Conservation (phyloP, 495 filamentous ascomycete species). For the Cudoniella acicularis region DNA sequence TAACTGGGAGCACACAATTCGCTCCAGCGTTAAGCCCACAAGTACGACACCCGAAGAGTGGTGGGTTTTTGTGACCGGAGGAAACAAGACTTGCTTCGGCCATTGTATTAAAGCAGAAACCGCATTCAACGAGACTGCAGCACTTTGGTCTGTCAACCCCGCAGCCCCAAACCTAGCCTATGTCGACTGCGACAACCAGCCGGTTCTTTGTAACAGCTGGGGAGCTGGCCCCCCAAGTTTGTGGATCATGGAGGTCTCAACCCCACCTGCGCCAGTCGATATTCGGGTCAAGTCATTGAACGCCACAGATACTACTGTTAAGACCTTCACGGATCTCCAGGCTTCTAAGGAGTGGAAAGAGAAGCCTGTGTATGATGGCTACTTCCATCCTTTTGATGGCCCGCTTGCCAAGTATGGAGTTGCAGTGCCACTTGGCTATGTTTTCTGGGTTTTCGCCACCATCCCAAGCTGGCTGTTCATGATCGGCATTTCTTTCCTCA, state of each 20-base stretch:
- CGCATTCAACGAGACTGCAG: slow-evolving; percentile 59
- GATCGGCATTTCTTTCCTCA: slow-evolving; percentile 78
- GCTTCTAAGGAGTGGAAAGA: slow-evolving; percentile 57
- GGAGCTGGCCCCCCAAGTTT: slow-evolving; percentile 64
- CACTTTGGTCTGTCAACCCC: slow-evolving; percentile 60
- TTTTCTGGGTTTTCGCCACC: slow-evolving; percentile 64
- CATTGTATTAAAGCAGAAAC: slow-evolving; percentile 42
- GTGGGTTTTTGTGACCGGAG: slow-evolving; percentile 76
- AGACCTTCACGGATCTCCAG: slow-evolving; percentile 61
- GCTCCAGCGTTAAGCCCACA: slow-evolving; percentile 55
- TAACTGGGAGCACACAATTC: slow-evolving; percentile 67
- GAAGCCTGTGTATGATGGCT: slow-evolving; percentile 59
- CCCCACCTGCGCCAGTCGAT: slow-evolving; percentile 52
- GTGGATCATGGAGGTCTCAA: slow-evolving; percentile 65
- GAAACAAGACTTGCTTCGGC: slow-evolving; percentile 84
- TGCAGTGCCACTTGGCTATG: slow-evolving; percentile 63
- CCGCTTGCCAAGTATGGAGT: slow-evolving; percentile 61
- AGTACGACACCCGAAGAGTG: slow-evolving; percentile 65
- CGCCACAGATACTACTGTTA: slow-evolving; percentile 57
- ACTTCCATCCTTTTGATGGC: slow-evolving; percentile 79
- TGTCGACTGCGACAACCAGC: slow-evolving; percentile 75
- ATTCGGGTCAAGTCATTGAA: slow-evolving; percentile 61
- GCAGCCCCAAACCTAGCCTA: slow-evolving; percentile 66
- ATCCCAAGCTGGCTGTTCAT: slow-evolving; percentile 62
- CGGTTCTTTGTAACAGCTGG: slow-evolving; percentile 81